Evolutionary conservation across 345 rosid genomes (phyloP).

Genomic region (Eucalyptus erythrocorys): DNA sequence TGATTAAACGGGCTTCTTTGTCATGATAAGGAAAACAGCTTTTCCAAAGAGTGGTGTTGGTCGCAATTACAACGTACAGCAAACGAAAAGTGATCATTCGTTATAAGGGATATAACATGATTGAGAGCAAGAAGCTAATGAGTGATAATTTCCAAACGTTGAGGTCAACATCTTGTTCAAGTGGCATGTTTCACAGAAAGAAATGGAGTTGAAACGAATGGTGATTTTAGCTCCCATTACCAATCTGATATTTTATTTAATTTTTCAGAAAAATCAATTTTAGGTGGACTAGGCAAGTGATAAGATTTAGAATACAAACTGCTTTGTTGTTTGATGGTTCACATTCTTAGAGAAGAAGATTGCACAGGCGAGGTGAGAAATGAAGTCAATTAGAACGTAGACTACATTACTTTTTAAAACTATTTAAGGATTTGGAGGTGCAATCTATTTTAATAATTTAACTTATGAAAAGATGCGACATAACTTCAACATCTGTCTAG

Average conservation of each 20-base stretch:
- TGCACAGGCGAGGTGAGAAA: not conserved
- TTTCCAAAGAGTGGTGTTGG: not conserved
- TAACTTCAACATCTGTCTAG: not conserved
- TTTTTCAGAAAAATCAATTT: not conserved
- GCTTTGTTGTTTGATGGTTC: not conserved
- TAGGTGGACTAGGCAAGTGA: not conserved
- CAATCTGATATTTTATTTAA: not conserved
- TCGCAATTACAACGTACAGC: not conserved
- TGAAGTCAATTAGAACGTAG: not conserved
- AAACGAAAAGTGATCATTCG: not conserved
- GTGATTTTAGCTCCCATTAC: not conserved
- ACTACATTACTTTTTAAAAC: not conserved
- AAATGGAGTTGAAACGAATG: not conserved
- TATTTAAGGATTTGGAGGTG: not conserved
- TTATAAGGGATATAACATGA: not conserved
- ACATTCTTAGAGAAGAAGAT: not conserved
- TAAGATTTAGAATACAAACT: not conserved
- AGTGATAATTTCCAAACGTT: not conserved
- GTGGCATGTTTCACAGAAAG: not conserved
- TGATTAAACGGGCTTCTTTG: not conserved
- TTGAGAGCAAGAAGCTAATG: not conserved
- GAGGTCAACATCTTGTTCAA: not conserved
- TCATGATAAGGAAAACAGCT: not conserved
- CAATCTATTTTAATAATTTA: not conserved
- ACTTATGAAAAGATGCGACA: not conserved